Evolutionary conservation across 2,329 filamentous ascomycete genomes (phyloP).

Genomic region (Penicillium sp.): DNA sequence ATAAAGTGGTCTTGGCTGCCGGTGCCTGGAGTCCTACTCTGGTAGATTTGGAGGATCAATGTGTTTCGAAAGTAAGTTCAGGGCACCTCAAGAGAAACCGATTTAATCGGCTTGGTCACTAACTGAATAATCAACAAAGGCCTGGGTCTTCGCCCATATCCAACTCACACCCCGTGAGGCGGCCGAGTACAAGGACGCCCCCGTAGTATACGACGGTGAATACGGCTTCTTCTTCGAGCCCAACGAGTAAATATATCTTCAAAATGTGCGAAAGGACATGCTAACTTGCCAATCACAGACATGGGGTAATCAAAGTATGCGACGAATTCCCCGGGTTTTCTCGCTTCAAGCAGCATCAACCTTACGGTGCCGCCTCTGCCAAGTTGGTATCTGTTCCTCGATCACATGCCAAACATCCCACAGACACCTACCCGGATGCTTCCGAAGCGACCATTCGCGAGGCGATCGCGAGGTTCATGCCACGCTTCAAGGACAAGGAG

Average conservation of each 20-base stretch:
- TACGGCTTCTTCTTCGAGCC: constrained; percentile 15
- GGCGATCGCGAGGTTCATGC: constrained; percentile 51
- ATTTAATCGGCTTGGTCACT: neutral
- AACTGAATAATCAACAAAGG: neutral
- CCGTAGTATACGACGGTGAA: constrained; percentile 19
- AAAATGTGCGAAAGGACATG: constrained; percentile 36
- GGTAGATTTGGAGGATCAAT: constrained; percentile 34
- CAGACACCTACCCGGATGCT: constrained; percentile 39
- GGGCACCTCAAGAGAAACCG: neutral
- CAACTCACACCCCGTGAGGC: constrained; percentile 14
- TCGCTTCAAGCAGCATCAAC: constrained; percentile 15
- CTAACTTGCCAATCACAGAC: constrained; percentile 21
- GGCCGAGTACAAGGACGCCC: constrained; percentile 11
- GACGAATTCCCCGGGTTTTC: constrained; percentile 51
- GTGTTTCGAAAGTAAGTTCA: constrained; percentile 45
- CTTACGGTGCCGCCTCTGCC: constrained; percentile 46
- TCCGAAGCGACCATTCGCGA: constrained; percentile 46
- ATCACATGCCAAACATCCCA: constrained; percentile 17
- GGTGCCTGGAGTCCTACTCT: constrained; percentile 17
- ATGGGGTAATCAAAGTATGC: constrained; percentile 31
- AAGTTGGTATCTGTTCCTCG: constrained; percentile 14
- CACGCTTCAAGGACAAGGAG: constrained; percentile 48
- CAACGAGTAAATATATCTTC: neutral
- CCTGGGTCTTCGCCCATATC: constrained; percentile 17
- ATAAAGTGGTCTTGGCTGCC: constrained; percentile 45